Evolutionary conservation across 331 rosid species (phyloP).

Genomic region (Acacia concinna): DNA sequence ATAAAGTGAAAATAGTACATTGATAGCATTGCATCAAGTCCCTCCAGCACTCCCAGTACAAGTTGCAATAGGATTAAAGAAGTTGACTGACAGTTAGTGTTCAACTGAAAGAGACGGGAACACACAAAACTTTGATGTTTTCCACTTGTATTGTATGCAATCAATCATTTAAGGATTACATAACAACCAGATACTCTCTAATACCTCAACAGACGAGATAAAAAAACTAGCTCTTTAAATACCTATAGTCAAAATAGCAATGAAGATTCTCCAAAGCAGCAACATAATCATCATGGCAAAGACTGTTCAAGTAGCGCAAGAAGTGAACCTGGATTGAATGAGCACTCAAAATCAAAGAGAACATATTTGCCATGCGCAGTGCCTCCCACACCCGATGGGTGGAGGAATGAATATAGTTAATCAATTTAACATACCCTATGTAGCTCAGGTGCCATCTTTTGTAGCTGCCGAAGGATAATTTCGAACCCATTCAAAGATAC

Average conservation of each 20-base stretch:
- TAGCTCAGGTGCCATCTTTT: conserved; percentile 88
- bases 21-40: not conserved
- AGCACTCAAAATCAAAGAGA: conserved; percentile 25
- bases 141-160: conserved; percentile 1
- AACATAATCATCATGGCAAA: conserved; percentile 78
- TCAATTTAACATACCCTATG: conserved; percentile 61
- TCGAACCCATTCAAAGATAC: conserved; percentile 79
- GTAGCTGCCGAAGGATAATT: conserved; percentile 68
- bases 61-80: conserved; percentile 6
- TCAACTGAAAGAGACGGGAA: not conserved
- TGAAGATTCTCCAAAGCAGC: conserved; percentile 89
- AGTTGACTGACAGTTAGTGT: not conserved
- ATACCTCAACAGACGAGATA: conserved; percentile 4
- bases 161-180: conserved; percentile 13
- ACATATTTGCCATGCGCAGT: too few species aligned
- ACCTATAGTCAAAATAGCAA: conserved; percentile 97
- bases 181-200: not conserved
- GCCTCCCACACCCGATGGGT: too few species aligned
- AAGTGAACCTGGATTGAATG: conserved; percentile 76
- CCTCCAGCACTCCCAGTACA: not conserved
- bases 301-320: conserved; percentile 79
- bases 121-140: not conserved
- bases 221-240: conserved; percentile 26
- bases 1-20: not conserved
- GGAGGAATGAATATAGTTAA: not conserved